Evolutionary conservation across 345 rosid species (phyloP).

Genomic region (Cardamine occulta): DNA sequence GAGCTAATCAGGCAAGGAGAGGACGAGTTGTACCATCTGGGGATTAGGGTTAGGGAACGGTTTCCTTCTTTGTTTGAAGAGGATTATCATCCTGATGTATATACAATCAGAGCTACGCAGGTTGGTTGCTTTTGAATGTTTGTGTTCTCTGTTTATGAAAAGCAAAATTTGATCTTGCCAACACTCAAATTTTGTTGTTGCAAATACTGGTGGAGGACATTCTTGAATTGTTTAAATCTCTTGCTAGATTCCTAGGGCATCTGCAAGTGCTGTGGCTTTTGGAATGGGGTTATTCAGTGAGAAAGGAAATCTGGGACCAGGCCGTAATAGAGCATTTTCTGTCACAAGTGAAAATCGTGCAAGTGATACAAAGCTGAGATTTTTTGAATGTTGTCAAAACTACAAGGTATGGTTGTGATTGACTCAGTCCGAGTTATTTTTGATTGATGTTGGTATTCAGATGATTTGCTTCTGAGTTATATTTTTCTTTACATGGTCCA

Average conservation of each 20-base stretch:
- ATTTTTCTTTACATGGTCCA: slow-evolving; percentile 15
- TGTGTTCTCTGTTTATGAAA: neutral
- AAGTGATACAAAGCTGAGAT: slow-evolving; percentile 79
- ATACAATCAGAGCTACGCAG: slow-evolving; percentile 80
- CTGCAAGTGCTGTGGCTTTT: slow-evolving; percentile 98
- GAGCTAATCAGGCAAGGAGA: slow-evolving; percentile 78
- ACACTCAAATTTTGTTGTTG: too few relatives aligned
- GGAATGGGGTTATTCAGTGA: slow-evolving; percentile 91
- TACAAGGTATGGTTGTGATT: slow-evolving; percentile 65
- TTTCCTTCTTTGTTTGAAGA: slow-evolving; percentile 74
- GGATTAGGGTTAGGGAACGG: slow-evolving; percentile 70
- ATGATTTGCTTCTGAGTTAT: slow-evolving; percentile 12
- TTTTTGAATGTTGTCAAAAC: slow-evolving; percentile 80
- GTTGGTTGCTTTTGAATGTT: slow-evolving; percentile 45
- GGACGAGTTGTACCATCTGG: slow-evolving; percentile 77
- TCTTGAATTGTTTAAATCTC: slow-evolving; percentile 16
- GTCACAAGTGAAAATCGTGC: slow-evolving; percentile 94
- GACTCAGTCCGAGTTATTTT: neutral
- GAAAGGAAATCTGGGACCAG: slow-evolving; percentile 85
- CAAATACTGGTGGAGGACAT: neutral
- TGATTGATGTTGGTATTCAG: neutral
- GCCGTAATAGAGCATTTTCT: slow-evolving; percentile 76
- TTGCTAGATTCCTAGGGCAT: slow-evolving; percentile 82
- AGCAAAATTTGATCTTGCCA: neutral
- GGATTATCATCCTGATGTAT: slow-evolving; percentile 87